These are phyloP conservation scores for Coemansia sp. DNA, from an alignment of 192 early-diverging fungal genomes.

Conservation along the genomic window DNA sequence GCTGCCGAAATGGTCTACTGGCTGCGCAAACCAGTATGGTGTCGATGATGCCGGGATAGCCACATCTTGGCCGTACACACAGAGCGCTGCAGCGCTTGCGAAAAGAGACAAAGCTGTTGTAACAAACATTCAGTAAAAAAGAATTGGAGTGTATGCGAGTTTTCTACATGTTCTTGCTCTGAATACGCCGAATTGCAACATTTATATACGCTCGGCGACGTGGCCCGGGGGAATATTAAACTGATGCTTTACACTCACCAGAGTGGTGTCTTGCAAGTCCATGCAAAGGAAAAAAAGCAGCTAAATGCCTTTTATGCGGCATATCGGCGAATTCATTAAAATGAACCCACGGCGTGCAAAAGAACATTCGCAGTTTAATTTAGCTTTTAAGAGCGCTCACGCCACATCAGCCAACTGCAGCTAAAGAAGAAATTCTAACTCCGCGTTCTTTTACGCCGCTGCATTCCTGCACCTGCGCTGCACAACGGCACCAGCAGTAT, in stretches of 20 bases:
- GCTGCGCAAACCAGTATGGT: constrained; percentile 34
- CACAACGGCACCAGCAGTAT: too few species aligned
- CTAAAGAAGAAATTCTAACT: too few species aligned
- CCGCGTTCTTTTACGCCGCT: too few species aligned
- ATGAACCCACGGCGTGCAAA: too few species aligned
- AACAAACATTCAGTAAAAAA: background rate
- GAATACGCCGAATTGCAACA: background rate
- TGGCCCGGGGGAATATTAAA: background rate
- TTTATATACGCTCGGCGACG: background rate
- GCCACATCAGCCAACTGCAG: too few species aligned
- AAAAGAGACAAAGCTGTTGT: background rate
- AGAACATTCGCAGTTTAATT: background rate
- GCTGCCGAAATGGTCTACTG: constrained; percentile 34
- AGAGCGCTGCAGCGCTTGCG: too few species aligned
- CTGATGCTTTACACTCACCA: background rate
- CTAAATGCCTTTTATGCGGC: background rate
- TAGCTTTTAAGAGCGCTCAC: background rate
- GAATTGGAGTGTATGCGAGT: background rate
- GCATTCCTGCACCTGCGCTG: too few species aligned
- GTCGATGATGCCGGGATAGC: constrained; percentile 6
- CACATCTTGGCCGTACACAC: background rate
- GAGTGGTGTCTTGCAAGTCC: background rate
- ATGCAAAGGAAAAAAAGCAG: background rate
- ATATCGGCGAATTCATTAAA: background rate
- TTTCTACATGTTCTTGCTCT: background rate